phyloP scores from a whole-genome alignment of 129 eudicot genomes.

The Kitagawia praeruptora region DNA sequence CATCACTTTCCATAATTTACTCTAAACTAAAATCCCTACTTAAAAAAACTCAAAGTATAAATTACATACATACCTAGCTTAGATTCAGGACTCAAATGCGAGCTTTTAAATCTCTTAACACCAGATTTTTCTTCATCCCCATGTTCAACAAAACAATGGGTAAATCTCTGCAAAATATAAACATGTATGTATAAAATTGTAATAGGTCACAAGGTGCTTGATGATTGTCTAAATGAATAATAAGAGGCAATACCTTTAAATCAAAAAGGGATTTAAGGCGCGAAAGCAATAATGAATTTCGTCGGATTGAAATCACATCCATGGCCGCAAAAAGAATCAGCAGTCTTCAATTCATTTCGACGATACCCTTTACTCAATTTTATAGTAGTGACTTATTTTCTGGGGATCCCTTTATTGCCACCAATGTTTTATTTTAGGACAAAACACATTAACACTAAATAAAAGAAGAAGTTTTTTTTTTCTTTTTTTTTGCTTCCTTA shows the following conservation, averaged over 20 bases:
- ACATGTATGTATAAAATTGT: neutral
- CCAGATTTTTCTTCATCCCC: constrained; percentile 9
- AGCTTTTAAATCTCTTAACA: neutral
- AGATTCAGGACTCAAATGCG: constrained; percentile 6
- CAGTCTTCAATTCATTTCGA: neutral
- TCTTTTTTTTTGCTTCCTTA: too few relatives aligned
- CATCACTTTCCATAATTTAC: neutral
- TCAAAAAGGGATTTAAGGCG: constrained; percentile 35
- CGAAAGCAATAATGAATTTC: constrained; percentile 21
- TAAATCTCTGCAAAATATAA: constrained; percentile 19
- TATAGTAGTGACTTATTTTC: too few relatives aligned
- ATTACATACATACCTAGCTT: constrained; percentile 13
- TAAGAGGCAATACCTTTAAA: constrained; percentile 32
- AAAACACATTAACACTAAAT: too few relatives aligned
- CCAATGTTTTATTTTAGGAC: too few relatives aligned
- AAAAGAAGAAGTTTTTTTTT: too few relatives aligned
- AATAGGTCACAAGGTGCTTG: constrained; percentile 31
- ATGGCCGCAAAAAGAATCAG: neutral
- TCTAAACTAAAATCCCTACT: neutral
- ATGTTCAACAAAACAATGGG: constrained; percentile 23
- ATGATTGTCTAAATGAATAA: constrained; percentile 29
- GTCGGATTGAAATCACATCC: constrained; percentile 18
- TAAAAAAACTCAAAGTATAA: neutral
- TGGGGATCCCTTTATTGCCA: too few relatives aligned
- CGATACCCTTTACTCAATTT: too few relatives aligned